Conservation (phyloP, 1,284 basidiomycete species). For the Apiotrichum laibachii region DNA sequence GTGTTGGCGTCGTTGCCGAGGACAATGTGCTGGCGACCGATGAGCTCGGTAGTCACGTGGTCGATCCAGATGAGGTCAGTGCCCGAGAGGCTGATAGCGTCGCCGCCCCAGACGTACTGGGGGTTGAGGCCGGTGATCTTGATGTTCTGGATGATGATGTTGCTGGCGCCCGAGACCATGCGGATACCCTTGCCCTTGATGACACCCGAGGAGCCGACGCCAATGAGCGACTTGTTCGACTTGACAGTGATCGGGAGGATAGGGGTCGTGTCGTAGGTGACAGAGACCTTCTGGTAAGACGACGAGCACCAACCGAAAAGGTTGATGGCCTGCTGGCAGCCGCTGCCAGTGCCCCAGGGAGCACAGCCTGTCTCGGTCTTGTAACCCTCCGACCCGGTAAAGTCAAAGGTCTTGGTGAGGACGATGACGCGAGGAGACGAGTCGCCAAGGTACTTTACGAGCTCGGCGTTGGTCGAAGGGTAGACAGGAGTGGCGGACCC, state of each 20-base stretch:
- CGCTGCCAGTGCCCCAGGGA: background rate
- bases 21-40: background rate
- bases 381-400: background rate
- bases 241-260: background rate
- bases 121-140: background rate
- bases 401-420: background rate
- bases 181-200: background rate
- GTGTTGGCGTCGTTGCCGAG: background rate
- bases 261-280: background rate
- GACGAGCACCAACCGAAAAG: background rate
- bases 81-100: background rate
- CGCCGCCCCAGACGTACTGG: background rate
- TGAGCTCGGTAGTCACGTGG: background rate
- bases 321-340: background rate
- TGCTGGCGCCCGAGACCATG: background rate
- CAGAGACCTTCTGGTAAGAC: background rate
- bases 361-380: background rate
- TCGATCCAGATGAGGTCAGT: background rate
- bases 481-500: background rate
- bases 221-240: background rate
- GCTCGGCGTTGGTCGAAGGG: background rate
- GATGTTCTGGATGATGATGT: slow-evolving; percentile 1
- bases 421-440: background rate
- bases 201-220: background rate
- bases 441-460: background rate